Evolutionary conservation across 1,284 basidiomycete genomes (phyloP).

Genomic region (Ceratobasidium sp.): DNA sequence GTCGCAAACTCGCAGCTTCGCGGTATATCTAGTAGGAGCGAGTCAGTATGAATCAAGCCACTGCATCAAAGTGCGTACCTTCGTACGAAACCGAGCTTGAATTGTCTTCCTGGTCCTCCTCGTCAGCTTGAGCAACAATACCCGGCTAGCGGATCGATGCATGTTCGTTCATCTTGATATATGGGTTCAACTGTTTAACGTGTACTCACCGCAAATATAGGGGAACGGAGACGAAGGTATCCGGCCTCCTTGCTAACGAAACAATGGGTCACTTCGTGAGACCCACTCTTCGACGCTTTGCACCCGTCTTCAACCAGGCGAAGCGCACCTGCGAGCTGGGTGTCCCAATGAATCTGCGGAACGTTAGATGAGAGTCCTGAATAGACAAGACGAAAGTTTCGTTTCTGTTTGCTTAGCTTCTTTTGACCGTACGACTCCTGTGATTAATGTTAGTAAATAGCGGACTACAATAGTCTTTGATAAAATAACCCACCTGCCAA

Average conservation of each 20-base stretch:
- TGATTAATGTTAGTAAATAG: not conserved
- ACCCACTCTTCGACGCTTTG: not conserved
- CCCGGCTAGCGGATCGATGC: too few relatives aligned
- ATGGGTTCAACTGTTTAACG: too few relatives aligned
- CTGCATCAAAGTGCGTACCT: too few relatives aligned
- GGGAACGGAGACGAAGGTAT: not conserved
- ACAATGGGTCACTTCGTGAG: not conserved
- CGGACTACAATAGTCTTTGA: not conserved
- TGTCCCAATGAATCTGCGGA: slow-evolving; percentile 1
- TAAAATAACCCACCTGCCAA: not conserved
- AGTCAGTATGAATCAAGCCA: too few relatives aligned
- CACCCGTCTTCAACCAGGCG: not conserved
- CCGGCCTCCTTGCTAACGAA: not conserved
- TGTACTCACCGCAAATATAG: slow-evolving; percentile 10
- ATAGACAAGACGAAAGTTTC: not conserved
- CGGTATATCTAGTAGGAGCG: too few relatives aligned
- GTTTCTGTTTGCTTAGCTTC: not conserved
- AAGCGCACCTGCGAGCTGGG: not conserved
- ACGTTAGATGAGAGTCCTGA: not conserved
- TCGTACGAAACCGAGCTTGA: too few relatives aligned
- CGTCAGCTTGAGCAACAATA: too few relatives aligned
- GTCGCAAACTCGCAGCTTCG: not conserved
- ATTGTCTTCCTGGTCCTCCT: too few relatives aligned
- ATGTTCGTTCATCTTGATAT: too few relatives aligned
- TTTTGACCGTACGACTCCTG: not conserved